Evolutionary conservation across 169 alveolate species (phyloP), one percentile per base, ranked within the genome.

Genomic region (Fabrea salina): DNA sequence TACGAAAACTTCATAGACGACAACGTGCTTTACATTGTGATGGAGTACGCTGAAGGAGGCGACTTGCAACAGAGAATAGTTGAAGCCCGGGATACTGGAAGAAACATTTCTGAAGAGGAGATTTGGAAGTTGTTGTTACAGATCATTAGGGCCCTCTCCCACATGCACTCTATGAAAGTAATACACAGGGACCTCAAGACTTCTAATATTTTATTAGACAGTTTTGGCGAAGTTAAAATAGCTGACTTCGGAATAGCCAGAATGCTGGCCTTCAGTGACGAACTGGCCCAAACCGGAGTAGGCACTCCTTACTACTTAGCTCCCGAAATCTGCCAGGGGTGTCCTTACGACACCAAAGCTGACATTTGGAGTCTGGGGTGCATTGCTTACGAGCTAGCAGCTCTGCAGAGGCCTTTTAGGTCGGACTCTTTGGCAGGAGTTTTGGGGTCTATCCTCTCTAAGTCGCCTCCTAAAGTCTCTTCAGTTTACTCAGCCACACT

Each of bases 31-130:
- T 89, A 93, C 58, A 88, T 92, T 22, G 90, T 92, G 16, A 92
- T 89, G 92, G 96, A 92, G 75, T 92, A 85, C 57, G 94, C 94
- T 6, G 94, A 92, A 61, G 86, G 86, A 49, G 96, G 96, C 67
- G 94, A 87, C 70, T 80, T 92, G 57, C 75, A 82, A 41, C 67
- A 86, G 4, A 85, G 79, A 83, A 86, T 92, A 30, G 78, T 79
- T 25, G 67, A 85, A 58, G 83, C 86, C 41, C 83, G 82, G 78
- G 79, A 83, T 71, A 80, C 76, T 74, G 77, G 78, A 11, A 71
- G 75, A 58, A 59, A 71, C 57, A 82, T 88, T 58, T 8, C 72
- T 19, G 95, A 91, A 56, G 54, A 79, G 27, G 66, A 87, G 49
- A 71, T 91, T 22, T 40, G 90, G 4, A 87, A 91, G 19, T 87